These are phyloP conservation scores for Cornus kousa DNA, from an alignment of 148 eudicot species.

Conservation along the genomic window DNA sequence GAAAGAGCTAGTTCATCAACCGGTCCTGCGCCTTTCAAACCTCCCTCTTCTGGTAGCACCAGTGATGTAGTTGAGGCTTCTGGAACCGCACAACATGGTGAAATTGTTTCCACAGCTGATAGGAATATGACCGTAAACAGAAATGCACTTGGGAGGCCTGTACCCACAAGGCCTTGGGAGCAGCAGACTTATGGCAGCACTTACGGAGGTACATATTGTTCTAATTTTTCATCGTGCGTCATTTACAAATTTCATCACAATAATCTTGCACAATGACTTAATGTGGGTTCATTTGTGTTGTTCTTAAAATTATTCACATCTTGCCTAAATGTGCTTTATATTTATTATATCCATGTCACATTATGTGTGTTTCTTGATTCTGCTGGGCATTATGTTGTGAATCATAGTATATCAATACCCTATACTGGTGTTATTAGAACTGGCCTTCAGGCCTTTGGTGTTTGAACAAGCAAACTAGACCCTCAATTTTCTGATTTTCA, in stretches of 20 bases:
- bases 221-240: neutral
- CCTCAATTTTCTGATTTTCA: neutral
- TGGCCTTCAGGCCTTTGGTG: neutral
- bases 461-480: neutral
- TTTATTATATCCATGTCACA: neutral
- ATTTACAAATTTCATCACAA: neutral
- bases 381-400: neutral
- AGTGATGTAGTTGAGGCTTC: slow-evolving; percentile 95
- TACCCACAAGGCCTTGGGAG: slow-evolving; percentile 95
- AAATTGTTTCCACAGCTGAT: slow-evolving; percentile 66
- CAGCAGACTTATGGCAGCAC: slow-evolving; percentile 51
- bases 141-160: slow-evolving; percentile 69
- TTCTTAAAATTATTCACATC: neutral
- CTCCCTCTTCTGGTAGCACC: slow-evolving; percentile 82
- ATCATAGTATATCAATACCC: neutral
- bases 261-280: neutral
- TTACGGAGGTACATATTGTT: slow-evolving; percentile 54
- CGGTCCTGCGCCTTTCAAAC: slow-evolving; percentile 90
- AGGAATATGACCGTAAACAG: slow-evolving; percentile 43
- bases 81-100: slow-evolving; percentile 95
- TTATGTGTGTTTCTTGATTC: neutral
- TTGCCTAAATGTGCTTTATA: neutral
- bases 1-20: slow-evolving; percentile 85
- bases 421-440: neutral
- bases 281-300: neutral